Conservation (phyloP, 441 rosid species). For the Manihot esculenta region DNA sequence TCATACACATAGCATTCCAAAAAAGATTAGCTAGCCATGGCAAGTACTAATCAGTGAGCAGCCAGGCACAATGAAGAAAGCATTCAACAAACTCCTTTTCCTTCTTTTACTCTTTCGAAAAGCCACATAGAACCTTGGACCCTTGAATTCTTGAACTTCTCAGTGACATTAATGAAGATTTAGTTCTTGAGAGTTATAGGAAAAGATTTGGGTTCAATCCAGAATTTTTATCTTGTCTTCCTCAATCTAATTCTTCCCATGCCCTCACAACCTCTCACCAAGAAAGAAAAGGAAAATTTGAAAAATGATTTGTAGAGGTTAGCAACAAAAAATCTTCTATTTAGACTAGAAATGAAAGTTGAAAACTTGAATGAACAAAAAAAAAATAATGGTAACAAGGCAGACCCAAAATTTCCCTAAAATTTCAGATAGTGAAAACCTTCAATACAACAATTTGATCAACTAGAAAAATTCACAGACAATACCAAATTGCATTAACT, state of each 20-base stretch:
- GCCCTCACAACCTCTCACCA: background rate
- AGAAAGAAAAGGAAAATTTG: background rate
- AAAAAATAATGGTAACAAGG: background rate
- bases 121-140: background rate
- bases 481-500: background rate
- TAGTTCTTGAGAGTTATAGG: background rate
- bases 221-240: background rate
- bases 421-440: too few relatives aligned
- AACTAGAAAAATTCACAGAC: background rate
- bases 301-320: background rate
- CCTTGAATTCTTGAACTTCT: background rate
- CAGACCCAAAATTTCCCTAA: background rate
- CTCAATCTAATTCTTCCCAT: background rate
- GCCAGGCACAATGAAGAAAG: background rate
- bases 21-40: background rate
- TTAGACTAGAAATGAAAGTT: background rate
- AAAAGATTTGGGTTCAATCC: background rate
- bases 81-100: background rate
- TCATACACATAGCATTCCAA: background rate
- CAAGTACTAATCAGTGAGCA: background rate
- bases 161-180: background rate
- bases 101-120: background rate
- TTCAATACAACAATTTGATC: slow-evolving; percentile 2
- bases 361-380: background rate
- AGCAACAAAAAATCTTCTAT: background rate